phyloP scores from a whole-genome alignment of 2,329 filamentous ascomycete genomes.

The Pseudocercospora eumusae region DNA sequence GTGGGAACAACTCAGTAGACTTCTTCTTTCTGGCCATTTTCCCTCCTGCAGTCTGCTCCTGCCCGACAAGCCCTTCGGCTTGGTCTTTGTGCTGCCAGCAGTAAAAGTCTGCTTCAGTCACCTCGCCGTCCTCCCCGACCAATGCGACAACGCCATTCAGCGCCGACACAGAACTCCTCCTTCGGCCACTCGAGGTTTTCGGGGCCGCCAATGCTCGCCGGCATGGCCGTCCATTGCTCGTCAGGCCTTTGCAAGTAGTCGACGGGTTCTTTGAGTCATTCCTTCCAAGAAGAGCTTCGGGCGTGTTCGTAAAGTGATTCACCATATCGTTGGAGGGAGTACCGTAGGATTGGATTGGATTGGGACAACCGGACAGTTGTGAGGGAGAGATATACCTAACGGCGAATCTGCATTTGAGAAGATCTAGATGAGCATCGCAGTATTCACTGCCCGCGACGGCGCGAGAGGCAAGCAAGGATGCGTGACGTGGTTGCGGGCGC shows the following conservation, averaged over 20 bases:
- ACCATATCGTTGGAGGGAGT: slow-evolving; percentile 12
- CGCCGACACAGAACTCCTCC: slow-evolving; percentile 19
- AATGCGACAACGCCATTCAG: slow-evolving; percentile 44
- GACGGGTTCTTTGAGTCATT: slow-evolving; percentile 82
- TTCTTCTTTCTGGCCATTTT: slow-evolving; percentile 18
- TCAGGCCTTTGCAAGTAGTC: slow-evolving; percentile 86
- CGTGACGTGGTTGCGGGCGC: slow-evolving; percentile 22
- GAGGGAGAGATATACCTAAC: slow-evolving; percentile 18
- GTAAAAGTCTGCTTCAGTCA: slow-evolving; percentile 64
- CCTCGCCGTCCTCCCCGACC: slow-evolving; percentile 55
- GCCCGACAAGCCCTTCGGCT: slow-evolving; percentile 49
- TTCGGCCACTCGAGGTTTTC: slow-evolving; percentile 38
- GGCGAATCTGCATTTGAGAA: slow-evolving; percentile 3
- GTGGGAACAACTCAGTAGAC: slow-evolving; percentile 53
- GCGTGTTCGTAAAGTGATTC: slow-evolving; percentile 41
- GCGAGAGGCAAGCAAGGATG: slow-evolving; percentile 18
- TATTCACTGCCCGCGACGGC: slow-evolving; percentile 16
- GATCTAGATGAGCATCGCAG: slow-evolving; percentile 4
- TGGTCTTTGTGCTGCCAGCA: slow-evolving; percentile 98
- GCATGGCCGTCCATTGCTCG: slow-evolving; percentile 78
- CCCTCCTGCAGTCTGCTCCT: slow-evolving; percentile 24
- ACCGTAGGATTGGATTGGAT: no score
- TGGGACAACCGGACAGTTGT: no score
- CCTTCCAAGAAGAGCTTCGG: slow-evolving; percentile 75
- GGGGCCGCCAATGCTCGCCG: slow-evolving; percentile 66